These are phyloP conservation scores for Clarireedia homoeocarpa DNA, from an alignment of 2,329 filamentous ascomycete species.

Conservation along the genomic window DNA sequence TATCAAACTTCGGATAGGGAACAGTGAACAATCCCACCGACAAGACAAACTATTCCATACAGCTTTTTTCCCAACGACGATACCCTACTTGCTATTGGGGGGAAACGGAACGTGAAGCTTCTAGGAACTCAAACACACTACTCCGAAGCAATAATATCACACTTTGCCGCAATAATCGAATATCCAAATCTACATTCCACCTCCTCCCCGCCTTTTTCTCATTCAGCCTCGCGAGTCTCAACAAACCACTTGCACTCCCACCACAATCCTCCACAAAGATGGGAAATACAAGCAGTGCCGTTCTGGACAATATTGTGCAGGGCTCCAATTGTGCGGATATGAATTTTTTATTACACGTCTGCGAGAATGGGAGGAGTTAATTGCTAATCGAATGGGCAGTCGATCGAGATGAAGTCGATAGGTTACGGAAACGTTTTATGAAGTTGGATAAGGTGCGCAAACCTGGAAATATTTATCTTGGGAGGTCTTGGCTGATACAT, in stretches of 20 bases:
- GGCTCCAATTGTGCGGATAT: conserved; percentile 77
- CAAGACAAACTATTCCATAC: background rate
- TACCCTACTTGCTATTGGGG: background rate
- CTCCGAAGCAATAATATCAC: background rate
- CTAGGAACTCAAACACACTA: background rate
- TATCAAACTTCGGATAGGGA: conserved; percentile 2
- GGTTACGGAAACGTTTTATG: conserved; percentile 96
- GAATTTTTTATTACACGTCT: conserved; percentile 2
- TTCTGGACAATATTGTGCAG: conserved; percentile 93
- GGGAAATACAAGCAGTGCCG: conserved; percentile 62
- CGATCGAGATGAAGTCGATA: conserved; percentile 93
- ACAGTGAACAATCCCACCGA: background rate
- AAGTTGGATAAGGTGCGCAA: conserved; percentile 85
- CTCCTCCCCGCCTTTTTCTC: background rate
- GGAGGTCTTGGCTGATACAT: background rate
- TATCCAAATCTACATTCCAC: background rate
- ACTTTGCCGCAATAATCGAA: background rate
- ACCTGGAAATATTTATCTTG: background rate
- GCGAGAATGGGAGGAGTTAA: background rate
- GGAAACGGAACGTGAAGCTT: background rate
- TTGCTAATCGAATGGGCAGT: conserved; percentile 45
- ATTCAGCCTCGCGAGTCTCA: background rate
- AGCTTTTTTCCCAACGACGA: background rate
- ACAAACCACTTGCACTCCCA: conserved; percentile 10
- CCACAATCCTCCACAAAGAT: conserved; percentile 33